phyloP scores from a whole-genome alignment of 306 rosid species.

The Cicer judaicum region DNA sequence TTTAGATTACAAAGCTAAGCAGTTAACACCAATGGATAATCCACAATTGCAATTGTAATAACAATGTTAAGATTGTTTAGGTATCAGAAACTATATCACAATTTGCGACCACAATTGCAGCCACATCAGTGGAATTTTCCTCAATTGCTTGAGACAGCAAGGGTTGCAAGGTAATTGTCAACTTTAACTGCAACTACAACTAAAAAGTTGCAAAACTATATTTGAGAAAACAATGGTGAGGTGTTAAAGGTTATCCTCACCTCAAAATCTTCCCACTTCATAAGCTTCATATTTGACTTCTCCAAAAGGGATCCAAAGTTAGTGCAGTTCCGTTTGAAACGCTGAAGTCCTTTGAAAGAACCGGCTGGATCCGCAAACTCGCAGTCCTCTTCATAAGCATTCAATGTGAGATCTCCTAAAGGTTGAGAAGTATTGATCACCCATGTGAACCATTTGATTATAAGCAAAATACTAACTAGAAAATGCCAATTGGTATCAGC shows the following conservation, averaged over 20 bases:
- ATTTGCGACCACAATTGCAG: neutral
- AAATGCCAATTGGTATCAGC: neutral
- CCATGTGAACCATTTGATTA: slow-evolving; percentile 20
- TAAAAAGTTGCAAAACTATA: slow-evolving; percentile 13
- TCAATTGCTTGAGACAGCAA: neutral
- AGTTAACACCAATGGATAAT: neutral
- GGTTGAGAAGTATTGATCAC: slow-evolving; percentile 15
- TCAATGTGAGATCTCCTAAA: slow-evolving; percentile 80
- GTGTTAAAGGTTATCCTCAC: slow-evolving; percentile 45
- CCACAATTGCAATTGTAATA: neutral
- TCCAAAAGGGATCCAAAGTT: slow-evolving; percentile 86
- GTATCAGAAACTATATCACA: neutral
- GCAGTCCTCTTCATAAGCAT: slow-evolving; percentile 88
- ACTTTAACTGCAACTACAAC: neutral
- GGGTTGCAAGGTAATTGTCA: neutral
- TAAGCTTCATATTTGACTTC: slow-evolving; percentile 85
- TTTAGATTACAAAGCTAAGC: neutral
- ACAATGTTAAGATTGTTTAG: neutral
- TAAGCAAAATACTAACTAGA: slow-evolving; percentile 20
- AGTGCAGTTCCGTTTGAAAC: slow-evolving; percentile 94
- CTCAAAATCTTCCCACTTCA: slow-evolving; percentile 93
- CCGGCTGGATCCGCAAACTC: slow-evolving; percentile 98
- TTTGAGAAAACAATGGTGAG: slow-evolving; percentile 8
- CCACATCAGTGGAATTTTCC: neutral
- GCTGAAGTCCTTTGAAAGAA: slow-evolving; percentile 86